A percentile compares a stretch with the other conserved stretches of the same genome.
Conservation (phyloP, 225 moss, liverwort and hornwort genomes). For the Lunularia cruciata region DNA sequence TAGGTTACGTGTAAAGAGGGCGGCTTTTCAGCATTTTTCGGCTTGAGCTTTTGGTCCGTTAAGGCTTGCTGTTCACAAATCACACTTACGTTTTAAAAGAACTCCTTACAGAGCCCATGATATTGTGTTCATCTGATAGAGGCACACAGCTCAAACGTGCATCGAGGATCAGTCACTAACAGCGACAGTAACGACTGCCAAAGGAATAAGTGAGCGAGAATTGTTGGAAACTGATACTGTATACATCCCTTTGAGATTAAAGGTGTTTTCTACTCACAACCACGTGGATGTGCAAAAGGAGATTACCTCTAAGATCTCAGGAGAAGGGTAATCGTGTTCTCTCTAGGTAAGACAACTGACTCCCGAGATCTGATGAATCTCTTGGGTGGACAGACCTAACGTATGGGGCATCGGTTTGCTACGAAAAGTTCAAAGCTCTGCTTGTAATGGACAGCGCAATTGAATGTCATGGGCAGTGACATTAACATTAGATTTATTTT, state of each 20-base stretch:
- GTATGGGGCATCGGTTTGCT: neutral
- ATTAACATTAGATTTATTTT: too few species aligned
- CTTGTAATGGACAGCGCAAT: too few species aligned
- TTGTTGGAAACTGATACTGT: neutral
- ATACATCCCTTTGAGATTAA: too few species aligned
- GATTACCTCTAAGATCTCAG: neutral
- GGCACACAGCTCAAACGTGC: slow-evolving; percentile 14
- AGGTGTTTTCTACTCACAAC: neutral
- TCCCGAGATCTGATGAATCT: neutral
- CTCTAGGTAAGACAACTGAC: neutral
- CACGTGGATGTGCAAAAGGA: neutral
- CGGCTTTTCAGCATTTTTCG: slow-evolving; percentile 24
- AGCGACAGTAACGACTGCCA: neutral
- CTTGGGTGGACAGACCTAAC: slow-evolving; percentile 3
- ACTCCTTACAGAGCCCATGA: slow-evolving; percentile 15
- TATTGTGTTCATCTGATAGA: slow-evolving; percentile 5
- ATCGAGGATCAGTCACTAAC: slow-evolving; percentile 20
- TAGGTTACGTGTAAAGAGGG: slow-evolving; percentile 34
- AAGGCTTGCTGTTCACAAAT: slow-evolving; percentile 37
- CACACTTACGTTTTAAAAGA: slow-evolving; percentile 21
- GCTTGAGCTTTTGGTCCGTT: slow-evolving; percentile 35
- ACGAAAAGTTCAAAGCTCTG: neutral
- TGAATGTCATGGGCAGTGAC: too few species aligned
- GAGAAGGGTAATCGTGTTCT: neutral
- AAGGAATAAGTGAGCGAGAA: neutral